Percentiles rank a stretch among this genome's conserved stretches.
Conservation (phyloP, 1,284 basidiomycete species). For the Cutaneotrichosporon sp. region DNA sequence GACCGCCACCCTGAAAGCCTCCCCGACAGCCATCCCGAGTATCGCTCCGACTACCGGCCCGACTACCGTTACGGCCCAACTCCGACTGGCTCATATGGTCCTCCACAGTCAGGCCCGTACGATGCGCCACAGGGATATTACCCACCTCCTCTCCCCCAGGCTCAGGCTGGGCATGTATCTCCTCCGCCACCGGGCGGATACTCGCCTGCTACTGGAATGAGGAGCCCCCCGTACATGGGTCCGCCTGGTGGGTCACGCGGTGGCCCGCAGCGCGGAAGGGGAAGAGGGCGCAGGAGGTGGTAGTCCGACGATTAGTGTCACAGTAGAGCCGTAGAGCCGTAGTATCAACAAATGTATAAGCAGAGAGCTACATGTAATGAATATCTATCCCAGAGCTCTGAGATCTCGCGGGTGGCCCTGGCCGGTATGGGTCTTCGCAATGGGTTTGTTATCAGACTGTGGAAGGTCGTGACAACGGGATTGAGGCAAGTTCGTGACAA, state of each 20-base stretch:
- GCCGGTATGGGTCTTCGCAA: no score
- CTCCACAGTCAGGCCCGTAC: neutral
- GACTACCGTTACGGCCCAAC: neutral
- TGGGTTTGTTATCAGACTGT: no score
- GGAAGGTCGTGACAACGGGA: no score
- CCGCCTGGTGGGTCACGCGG: neutral
- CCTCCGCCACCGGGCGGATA: neutral
- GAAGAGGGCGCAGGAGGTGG: neutral
- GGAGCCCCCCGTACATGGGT: neutral
- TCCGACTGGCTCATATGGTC: neutral
- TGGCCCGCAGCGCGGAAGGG: conserved; percentile 3
- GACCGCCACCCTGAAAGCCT: neutral
- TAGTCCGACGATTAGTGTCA: no score
- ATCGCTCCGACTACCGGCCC: conserved; percentile 1
- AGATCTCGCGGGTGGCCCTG: no score
- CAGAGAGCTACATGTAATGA: no score
- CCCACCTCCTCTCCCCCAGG: neutral
- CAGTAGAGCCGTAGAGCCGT: neutral
- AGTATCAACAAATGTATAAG: neutral
- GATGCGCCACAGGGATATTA: neutral
- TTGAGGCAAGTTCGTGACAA: no score
- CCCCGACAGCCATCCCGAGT: no score
- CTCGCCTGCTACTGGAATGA: conserved; percentile 2
- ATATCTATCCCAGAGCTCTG: no score
- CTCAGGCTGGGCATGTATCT: neutral